Evolutionary conservation across 257 asterid genomes (phyloP).

Genomic region (Fraxinus pennsylvanica): DNA sequence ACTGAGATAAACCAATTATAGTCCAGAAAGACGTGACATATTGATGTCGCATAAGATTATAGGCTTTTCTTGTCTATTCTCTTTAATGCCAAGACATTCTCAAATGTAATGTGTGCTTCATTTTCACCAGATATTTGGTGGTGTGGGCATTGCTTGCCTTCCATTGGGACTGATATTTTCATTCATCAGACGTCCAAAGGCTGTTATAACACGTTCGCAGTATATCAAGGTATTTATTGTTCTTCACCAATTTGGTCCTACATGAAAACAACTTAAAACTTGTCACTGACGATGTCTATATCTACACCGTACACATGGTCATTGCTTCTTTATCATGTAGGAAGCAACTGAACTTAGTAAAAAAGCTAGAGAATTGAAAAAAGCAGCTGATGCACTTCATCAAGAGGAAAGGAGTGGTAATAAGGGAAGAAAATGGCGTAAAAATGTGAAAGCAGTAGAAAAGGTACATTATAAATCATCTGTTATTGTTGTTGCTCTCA

Average conservation of each 20-base stretch:
- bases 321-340: conserved; percentile 41
- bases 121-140: conserved; percentile 83
- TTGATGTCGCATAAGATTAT: background rate
- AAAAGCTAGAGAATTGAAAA: conserved; percentile 88
- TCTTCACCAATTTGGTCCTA: conserved; percentile 5
- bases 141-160: conserved; percentile 96
- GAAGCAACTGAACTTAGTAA: conserved; percentile 98
- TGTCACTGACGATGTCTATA: conserved; percentile 1
- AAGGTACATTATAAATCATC: conserved; percentile 51
- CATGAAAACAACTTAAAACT: conserved; percentile 2
- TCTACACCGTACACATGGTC: conserved; percentile 21
- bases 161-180: conserved; percentile 94
- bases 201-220: conserved; percentile 98
- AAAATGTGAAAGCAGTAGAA: conserved; percentile 91
- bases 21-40: conserved; percentile 18
- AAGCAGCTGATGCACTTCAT: conserved; percentile 92
- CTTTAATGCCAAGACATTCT: conserved; percentile 26
- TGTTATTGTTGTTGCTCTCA: conserved; percentile 3
- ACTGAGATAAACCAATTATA: conserved; percentile 12
- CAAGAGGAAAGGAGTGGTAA: conserved; percentile 93
- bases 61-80: background rate
- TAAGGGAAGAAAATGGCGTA: conserved; percentile 99
- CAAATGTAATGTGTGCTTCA: conserved; percentile 24
- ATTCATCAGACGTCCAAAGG: conserved; percentile 96
- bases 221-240: conserved; percentile 77